Evolutionary conservation across 805 yeast genomes (phyloP), one percentile per base, ranked within the genome.

Genomic region (Maudiozyma turicensis): DNA sequence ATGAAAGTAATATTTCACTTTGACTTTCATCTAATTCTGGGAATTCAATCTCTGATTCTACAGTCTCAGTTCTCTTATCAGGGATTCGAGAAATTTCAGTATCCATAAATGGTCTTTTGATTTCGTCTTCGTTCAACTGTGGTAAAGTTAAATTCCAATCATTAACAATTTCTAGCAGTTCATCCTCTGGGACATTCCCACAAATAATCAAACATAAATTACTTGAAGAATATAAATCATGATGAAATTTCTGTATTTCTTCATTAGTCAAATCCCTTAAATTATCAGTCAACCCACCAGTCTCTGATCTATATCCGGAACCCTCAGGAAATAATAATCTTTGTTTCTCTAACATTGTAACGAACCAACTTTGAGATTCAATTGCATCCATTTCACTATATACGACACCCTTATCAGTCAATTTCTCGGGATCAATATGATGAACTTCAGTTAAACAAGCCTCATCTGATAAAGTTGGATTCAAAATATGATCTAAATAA

Each of bases 321-420:
- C 73, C 71, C 10, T 71, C 62, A 14, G 71, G 66, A 53, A 75
- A 84, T 57, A 85, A 58, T 0, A 76, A 59, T 58, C 81, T 75
- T 59, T 81, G 86, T 52, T 80, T 68, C 47, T 78, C 79, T 53
- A 85, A 70, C 55, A 74, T 77, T 2, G 83, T 63, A 10, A 82
- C 68, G 54, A 84, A 84, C 78, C 82, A 81, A 13, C 90, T 76
- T 53, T 84, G 86, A 58, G 79, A 79, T 65, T 89, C 95, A 49
- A 85, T 81, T 30, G 89, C 97, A 61, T 87, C 96, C 98, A 93
- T 93, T 68, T 93, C 99, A 47, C 95, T 84, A 63, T 85, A 93
- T 3, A 93, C 98, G 32, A 93, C 99, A 57, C 99, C 99, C 63
- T 88, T 88, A 57, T 93, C 99, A 54, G 84, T 80, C 29, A 64